Conservation (phyloP, 2,329 filamentous ascomycete genomes). For the Epichloe coenophiala region DNA sequence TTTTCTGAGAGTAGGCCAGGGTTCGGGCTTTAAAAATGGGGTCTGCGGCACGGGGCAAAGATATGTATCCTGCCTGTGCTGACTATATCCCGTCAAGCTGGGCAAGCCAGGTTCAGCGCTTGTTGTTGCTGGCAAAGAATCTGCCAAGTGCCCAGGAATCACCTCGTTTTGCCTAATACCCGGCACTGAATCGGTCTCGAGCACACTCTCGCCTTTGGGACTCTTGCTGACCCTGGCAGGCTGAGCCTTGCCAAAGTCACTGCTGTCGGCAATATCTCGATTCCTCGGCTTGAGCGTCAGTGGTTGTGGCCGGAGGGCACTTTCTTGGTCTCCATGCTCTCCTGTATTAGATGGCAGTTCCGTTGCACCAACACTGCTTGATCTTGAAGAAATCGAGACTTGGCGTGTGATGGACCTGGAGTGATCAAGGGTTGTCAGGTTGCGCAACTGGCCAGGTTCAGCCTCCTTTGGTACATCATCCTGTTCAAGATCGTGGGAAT, state of each 20-base stretch:
- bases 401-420: not conserved
- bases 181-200: not conserved
- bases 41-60: conserved; percentile 4
- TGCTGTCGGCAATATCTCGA: not conserved
- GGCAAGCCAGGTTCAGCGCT: conserved; percentile 2
- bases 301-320: not conserved
- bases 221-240: not conserved
- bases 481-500: not conserved
- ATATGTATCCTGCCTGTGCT: conserved; percentile 6
- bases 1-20: conserved; percentile 7
- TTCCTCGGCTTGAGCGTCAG: not conserved
- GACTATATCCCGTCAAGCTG: conserved; percentile 6
- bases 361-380: not conserved
- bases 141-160: not conserved
- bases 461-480: not conserved
- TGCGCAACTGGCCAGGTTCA: not conserved
- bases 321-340: not conserved
- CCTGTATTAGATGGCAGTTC: not conserved
- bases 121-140: not conserved
- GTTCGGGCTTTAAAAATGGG: conserved; percentile 1
- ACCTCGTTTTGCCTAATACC: not conserved
- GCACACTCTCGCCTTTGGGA: not conserved
- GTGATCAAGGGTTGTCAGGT: not conserved
- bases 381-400: not conserved
- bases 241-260: not conserved